Evolutionary conservation across 2,329 filamentous ascomycete species (phyloP), one percentile per base, ranked within the genome.

Genomic region (Trichoderma semiorbis): DNA sequence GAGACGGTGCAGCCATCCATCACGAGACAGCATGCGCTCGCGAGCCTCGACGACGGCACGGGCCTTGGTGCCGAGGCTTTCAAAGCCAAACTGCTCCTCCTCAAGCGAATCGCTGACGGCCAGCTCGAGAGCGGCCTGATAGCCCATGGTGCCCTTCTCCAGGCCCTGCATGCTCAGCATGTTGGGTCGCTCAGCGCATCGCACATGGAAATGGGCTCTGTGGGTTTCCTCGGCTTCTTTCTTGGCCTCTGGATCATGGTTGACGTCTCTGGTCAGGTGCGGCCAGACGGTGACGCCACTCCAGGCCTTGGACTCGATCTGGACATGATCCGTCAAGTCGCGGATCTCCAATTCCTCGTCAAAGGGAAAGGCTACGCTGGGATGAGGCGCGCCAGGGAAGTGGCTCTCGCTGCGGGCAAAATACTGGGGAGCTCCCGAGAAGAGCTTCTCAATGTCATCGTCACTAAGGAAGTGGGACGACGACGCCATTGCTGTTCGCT

Each of bases 341-440:
- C 87, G 84, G 75, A 91, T 89, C 75, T 85, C 82, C 71, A 91
- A 79, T 73, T 86, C 83, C 73, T 88, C 85, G 78, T 93, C 89
- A 86, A 90, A 92, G 1, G 90, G 91, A 77, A 90, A 93, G 47
- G 89, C 88, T 32, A 91, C 89, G 63, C 85, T 88, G 26, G 91
- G 90, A 75, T 89, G 86, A 26, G 88, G 87, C 47, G 89, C 87
- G 65, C 85, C 88, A 72, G 85, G 86, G 78, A 85, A 87, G 78
- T 90, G 87, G 50, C 87, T 87, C 75, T 89, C 86, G 72, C 85
- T 86, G 67, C 88, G 85, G 75, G 88, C 86, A 79, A 89, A 90
- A 82, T 91, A 93, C 78, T 92, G 90, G 74, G 91, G 91, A 57
- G 91, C 91, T n/a, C 91, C 91, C 30, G 91, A 92, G 83, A 93